phyloP scores from a whole-genome alignment of 129 eudicot species.

The Saussurea involucrata region DNA sequence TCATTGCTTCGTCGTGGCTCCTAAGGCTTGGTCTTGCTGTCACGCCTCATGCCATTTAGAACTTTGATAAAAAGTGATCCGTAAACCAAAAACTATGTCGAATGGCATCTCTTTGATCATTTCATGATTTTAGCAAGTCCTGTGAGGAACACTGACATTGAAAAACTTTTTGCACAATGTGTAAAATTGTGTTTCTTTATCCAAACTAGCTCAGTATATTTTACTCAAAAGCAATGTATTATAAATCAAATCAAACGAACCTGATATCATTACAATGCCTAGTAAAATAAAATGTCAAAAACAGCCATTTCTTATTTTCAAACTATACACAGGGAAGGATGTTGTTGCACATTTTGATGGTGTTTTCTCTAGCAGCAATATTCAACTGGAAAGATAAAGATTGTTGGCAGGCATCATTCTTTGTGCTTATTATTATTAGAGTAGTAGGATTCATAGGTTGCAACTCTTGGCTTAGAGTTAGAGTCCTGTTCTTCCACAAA shows the following conservation, averaged over 20 bases:
- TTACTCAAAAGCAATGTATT: not conserved
- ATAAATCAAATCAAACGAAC: not conserved
- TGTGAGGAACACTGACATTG: not conserved
- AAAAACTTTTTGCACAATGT: not conserved
- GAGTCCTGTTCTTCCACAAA: slow-evolving; percentile 70
- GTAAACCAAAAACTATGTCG: not conserved
- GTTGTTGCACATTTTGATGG: not conserved
- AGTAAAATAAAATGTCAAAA: not conserved
- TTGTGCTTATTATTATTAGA: slow-evolving; percentile 18
- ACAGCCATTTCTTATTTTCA: not conserved
- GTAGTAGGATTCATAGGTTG: slow-evolving; percentile 64
- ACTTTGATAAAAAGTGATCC: not conserved
- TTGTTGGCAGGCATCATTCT: slow-evolving; percentile 19
- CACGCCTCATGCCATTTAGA: too few relatives aligned
- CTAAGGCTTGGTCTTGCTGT: too few relatives aligned
- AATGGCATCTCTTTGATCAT: not conserved
- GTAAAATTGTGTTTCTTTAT: not conserved
- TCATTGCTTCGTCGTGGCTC: too few relatives aligned
- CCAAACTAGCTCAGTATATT: not conserved
- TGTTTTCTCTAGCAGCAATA: not conserved
- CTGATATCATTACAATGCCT: not conserved
- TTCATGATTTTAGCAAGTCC: not conserved
- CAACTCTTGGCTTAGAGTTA: slow-evolving; percentile 66
- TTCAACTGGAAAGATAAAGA: slow-evolving; percentile 3
- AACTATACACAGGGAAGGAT: not conserved